Evolutionary conservation across 805 yeast genomes (phyloP).

Genomic region (Lipomyces starkeyi): DNA sequence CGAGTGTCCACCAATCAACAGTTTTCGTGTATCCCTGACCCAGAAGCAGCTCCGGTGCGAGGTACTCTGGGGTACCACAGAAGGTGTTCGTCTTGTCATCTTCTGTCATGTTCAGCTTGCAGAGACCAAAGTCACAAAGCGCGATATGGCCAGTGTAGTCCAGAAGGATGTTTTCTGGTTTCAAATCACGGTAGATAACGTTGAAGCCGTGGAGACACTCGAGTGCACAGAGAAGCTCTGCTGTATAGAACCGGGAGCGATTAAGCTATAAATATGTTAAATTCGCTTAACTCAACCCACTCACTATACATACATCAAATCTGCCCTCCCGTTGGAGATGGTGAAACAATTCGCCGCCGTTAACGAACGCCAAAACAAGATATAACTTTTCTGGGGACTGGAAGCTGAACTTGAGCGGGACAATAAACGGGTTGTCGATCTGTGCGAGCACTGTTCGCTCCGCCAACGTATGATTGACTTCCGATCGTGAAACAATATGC

Average conservation of each 20-base stretch:
- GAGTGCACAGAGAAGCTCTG: constrained; percentile 90
- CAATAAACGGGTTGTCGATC: constrained; percentile 93
- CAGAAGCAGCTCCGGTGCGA: constrained; percentile 90
- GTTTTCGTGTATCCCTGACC: constrained; percentile 94
- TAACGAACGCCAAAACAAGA: constrained; percentile 87
- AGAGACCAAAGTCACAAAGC: constrained; percentile 93
- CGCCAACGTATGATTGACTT: constrained; percentile 94
- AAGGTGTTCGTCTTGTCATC: constrained; percentile 70
- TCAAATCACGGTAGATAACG: constrained; percentile 92
- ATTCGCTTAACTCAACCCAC: not conserved
- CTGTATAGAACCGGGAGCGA: constrained; percentile 90
- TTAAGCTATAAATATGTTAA: constrained; percentile 52
- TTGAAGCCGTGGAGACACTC: constrained; percentile 90
- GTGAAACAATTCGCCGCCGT: constrained; percentile 96
- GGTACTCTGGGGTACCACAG: constrained; percentile 97
- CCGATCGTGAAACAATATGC: constrained; percentile 90
- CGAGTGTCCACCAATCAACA: constrained; percentile 99
- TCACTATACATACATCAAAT: constrained; percentile 55
- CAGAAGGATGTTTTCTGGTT: constrained; percentile 92
- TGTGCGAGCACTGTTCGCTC: constrained; percentile 94
- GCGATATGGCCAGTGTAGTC: constrained; percentile 99
- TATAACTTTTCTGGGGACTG: constrained; percentile 96
- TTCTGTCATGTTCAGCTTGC: constrained; percentile 87
- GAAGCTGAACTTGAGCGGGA: constrained; percentile 93
- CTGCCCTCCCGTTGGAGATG: constrained; percentile 91